Evolutionary conservation across 1,284 basidiomycete species (phyloP), one percentile per base, ranked within the genome.

Genomic region (Cryptococcus jaspeensis): DNA sequence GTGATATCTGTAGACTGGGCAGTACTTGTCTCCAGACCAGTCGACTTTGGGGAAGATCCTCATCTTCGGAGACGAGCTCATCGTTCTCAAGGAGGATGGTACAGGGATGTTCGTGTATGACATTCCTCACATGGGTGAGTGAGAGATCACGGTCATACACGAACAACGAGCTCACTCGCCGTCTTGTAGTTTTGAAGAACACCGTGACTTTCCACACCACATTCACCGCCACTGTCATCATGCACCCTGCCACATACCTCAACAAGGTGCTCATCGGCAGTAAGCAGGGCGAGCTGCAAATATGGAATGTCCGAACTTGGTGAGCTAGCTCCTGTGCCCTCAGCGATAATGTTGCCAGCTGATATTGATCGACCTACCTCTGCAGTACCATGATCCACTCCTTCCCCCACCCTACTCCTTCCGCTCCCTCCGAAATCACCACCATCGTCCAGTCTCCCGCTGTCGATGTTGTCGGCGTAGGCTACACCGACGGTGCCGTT

Each of bases 221-320:
- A 5, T 98, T 98, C 74, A 88, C 86, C 1, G 94, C 95, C 9
- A 89, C 85, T 11, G 83, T 82, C 18, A 78, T 97, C 32, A 81
- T 97, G 6, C 96, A 99, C 75, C 96, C 96, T 0, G 88, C 92
- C 1, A 99, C 96, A 4, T 99, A 99, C 76, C 78, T 99, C 53
- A 98, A 99, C 81, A 99, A 99, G 79, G 82, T 99, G 1, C 81
- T 99, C 1, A 84, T 99, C 9, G 87, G 87, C 1, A 90, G 90
- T 63, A 83, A 81, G 56, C 83, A 93, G 72, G 96, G 96, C 11
- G 80, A 81, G 52, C 77, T 99, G 66, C 89, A 95, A 62, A 78
- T 99, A n/a, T 99, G 92, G 92, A 99, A 99, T 75, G 87, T 93
- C 59, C 83, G 85, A 12, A 87, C 92, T 6, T 83, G 85, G 88